These are phyloP conservation scores for Linderniella brevidens DNA, from an alignment of 257 asterid genomes.

Conservation along the genomic window DNA sequence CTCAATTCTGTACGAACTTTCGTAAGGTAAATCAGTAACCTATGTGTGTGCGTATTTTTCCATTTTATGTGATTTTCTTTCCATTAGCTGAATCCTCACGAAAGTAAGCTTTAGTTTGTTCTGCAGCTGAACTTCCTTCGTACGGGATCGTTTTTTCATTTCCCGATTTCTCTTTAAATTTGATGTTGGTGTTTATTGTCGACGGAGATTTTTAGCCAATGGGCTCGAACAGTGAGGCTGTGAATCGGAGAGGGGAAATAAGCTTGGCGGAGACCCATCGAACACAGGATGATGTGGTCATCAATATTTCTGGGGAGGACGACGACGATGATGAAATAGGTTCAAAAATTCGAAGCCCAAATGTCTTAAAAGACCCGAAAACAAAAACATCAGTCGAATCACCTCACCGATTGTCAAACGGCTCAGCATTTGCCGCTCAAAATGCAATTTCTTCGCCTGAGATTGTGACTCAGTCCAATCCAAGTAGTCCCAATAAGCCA, in stretches of 20 bases:
- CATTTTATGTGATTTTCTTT: no score
- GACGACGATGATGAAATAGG: conserved; percentile 13
- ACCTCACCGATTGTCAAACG: conserved; percentile 25
- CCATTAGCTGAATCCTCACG: no score
- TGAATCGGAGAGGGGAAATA: conserved; percentile 25
- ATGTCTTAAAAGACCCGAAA: conserved; percentile 19
- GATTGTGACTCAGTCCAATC: conserved; percentile 15
- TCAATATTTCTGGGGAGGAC: conserved; percentile 30
- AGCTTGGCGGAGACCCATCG: conserved; percentile 43
- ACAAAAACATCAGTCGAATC: conserved; percentile 17
- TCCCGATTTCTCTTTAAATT: no score
- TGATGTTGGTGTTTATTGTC: no score
- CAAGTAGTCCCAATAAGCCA: conserved; percentile 58
- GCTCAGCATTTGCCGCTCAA: conserved; percentile 21
- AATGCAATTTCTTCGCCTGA: conserved; percentile 46
- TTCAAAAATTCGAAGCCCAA: conserved; percentile 15
- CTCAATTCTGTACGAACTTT: no score
- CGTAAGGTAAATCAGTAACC: no score
- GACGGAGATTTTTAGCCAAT: conserved; percentile 5
- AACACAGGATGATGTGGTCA: conserved; percentile 23
- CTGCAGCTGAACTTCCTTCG: no score
- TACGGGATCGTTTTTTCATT: no score
- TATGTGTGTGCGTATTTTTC: no score
- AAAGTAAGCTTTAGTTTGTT: no score
- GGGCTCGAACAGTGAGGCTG: conserved; percentile 21